Percentiles rank a stretch among this genome's conserved stretches.
phyloP scores from a whole-genome alignment of 805 yeast species.

The Nakazawaea wyomingensis region DNA sequence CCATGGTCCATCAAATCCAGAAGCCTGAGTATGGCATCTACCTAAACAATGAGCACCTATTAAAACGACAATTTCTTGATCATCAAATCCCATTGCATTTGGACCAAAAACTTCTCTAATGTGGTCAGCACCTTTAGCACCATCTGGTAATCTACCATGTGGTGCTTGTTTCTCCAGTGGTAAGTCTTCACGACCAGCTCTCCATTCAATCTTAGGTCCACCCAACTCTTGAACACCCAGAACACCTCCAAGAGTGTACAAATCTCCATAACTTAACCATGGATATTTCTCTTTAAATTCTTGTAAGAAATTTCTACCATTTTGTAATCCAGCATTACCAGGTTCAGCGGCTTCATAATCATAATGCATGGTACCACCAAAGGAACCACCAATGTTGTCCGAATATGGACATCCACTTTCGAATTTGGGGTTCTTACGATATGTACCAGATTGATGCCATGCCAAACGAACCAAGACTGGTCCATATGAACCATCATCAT shows the following conservation, averaged over 20 bases:
- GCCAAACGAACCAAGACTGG: constrained; percentile 43
- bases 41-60: constrained; percentile 47
- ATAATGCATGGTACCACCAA: constrained; percentile 51
- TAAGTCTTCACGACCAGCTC: constrained; percentile 42
- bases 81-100: constrained; percentile 40
- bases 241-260: constrained; percentile 71
- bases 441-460: constrained; percentile 48
- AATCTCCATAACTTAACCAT: constrained; percentile 58
- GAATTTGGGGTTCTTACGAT: constrained; percentile 31
- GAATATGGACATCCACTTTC: constrained; percentile 21
- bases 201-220: constrained; percentile 60
- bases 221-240: constrained; percentile 57
- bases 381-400: constrained; percentile 39
- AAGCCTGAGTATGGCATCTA: constrained; percentile 44
- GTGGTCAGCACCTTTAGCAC: constrained; percentile 37
- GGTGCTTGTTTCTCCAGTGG: constrained; percentile 33
- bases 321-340: constrained; percentile 45
- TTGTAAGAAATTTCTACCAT: constrained; percentile 51
- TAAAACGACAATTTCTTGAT: constrained; percentile 40
- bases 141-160: constrained; percentile 48
- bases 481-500: constrained; percentile 58
- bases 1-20: constrained; percentile 90
- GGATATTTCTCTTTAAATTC: constrained; percentile 53
- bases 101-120: constrained; percentile 36
- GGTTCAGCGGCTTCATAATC: constrained; percentile 45